Evolutionary conservation across 1,284 basidiomycete genomes (phyloP).

Genomic region (Ceratobasidium papillatum): DNA sequence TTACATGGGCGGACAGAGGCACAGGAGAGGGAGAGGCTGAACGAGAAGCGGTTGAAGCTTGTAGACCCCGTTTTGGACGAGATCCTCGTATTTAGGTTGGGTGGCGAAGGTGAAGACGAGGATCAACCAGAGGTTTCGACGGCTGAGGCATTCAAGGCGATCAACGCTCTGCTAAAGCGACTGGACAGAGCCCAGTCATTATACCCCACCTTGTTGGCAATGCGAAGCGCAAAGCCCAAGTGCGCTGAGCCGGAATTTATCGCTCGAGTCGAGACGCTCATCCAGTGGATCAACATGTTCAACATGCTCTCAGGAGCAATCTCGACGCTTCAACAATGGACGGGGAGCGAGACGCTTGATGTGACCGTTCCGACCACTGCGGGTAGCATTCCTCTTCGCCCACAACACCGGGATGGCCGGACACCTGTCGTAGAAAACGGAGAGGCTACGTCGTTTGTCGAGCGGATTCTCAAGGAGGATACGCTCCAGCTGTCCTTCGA

Average conservation of each 20-base stretch:
- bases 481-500: conserved; percentile 94
- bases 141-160: conserved; percentile 71
- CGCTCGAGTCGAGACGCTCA: conserved; percentile 82
- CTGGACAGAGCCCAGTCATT: conserved; percentile 86
- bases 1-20: conserved; percentile 81
- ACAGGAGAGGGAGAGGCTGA: conserved; percentile 83
- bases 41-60: conserved; percentile 80
- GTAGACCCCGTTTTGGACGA: conserved; percentile 88
- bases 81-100: conserved; percentile 58
- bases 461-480: conserved; percentile 95
- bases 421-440: conserved; percentile 45
- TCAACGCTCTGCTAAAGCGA: conserved; percentile 76
- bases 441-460: conserved; percentile 84
- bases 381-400: conserved; percentile 28
- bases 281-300: conserved; percentile 88
- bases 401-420: conserved; percentile 37
- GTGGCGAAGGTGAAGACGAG: conserved; percentile 2
- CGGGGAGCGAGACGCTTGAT: conserved; percentile 88
- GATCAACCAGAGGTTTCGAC: conserved; percentile 51
- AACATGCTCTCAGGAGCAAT: conserved; percentile 73
- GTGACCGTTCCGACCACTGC: conserved; percentile 71
- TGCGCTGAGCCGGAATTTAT: conserved; percentile 75
- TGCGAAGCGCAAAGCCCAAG: conserved; percentile 79
- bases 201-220: conserved; percentile 85
- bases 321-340: conserved; percentile 89